Conservation (phyloP, 495 filamentous ascomycete species). For the Xylaria bambusicola region DNA sequence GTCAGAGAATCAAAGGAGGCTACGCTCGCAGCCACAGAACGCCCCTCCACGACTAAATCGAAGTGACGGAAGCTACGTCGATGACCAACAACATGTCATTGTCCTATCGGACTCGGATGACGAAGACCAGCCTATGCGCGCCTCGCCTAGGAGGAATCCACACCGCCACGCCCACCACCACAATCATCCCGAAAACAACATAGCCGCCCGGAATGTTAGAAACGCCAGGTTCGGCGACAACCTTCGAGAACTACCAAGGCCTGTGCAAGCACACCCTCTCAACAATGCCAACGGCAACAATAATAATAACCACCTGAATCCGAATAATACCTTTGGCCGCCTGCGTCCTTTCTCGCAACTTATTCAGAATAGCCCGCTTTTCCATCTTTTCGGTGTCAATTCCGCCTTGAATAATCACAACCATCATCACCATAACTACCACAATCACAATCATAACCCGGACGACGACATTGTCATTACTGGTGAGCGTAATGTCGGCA, state of each 20-base stretch:
- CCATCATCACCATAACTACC: no score
- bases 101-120: slow-evolving; percentile 35
- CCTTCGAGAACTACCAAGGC: slow-evolving; percentile 4
- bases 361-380: slow-evolving; percentile 20
- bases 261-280: not conserved
- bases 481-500: slow-evolving; percentile 25
- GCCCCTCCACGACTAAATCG: slow-evolving; percentile 39
- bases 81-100: slow-evolving; percentile 27
- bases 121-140: slow-evolving; percentile 18
- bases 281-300: not conserved
- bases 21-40: slow-evolving; percentile 32
- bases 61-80: slow-evolving; percentile 44
- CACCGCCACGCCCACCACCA: slow-evolving; percentile 2
- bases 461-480: slow-evolving; percentile 42
- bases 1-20: slow-evolving; percentile 34
- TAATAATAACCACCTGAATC: not conserved
- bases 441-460: slow-evolving; percentile 8
- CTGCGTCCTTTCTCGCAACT: slow-evolving; percentile 5
- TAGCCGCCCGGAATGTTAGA: not conserved
- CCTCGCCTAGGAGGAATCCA: slow-evolving; percentile 15
- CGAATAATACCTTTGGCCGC: not conserved
- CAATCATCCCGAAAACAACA: not conserved
- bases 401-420: slow-evolving; percentile 3
- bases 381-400: slow-evolving; percentile 14
- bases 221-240: slow-evolving; percentile 7